Conservation (phyloP, 208 protist species). For the Tritrichomonas musculus region DNA sequence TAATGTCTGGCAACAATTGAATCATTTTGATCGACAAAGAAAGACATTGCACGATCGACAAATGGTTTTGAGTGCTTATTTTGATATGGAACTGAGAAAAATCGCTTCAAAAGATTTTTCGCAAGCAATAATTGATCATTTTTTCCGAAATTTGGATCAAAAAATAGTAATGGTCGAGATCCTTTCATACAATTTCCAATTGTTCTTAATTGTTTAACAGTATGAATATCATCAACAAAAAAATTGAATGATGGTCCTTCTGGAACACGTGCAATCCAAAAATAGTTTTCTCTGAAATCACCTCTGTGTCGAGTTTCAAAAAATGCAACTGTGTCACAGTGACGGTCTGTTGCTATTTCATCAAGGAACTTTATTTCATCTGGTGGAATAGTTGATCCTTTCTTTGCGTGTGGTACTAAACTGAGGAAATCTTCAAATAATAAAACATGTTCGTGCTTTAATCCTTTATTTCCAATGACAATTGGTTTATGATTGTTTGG, state of each 20-base stretch:
- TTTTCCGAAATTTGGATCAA: background rate
- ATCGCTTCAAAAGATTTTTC: background rate
- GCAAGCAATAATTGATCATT: background rate
- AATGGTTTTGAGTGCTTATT: constrained; percentile 3
- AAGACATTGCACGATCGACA: background rate
- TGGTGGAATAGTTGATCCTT: background rate
- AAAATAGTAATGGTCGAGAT: constrained; percentile 56
- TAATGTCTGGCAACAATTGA: background rate
- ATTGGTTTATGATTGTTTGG: background rate
- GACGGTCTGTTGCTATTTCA: background rate
- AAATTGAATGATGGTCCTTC: constrained; percentile 49
- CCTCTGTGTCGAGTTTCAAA: background rate
- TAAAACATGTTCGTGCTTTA: background rate
- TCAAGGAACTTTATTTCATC: background rate
- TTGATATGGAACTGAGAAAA: background rate
- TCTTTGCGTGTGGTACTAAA: constrained; percentile 2
- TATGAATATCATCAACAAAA: constrained; percentile 68
- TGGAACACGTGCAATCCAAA: constrained; percentile 47
- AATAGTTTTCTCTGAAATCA: constrained; percentile 38
- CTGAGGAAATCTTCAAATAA: background rate
- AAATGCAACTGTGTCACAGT: background rate
- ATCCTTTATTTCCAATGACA: background rate
- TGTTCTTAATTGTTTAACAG: constrained; percentile 89
- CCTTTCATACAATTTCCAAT: constrained; percentile 95
- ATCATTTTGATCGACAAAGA: background rate